A percentile compares a stretch with the other conserved stretches of the same genome.
These are phyloP conservation scores for Mortierella sp. DNA, from an alignment of 371 early-diverging fungal genomes.

Conservation along the genomic window DNA sequence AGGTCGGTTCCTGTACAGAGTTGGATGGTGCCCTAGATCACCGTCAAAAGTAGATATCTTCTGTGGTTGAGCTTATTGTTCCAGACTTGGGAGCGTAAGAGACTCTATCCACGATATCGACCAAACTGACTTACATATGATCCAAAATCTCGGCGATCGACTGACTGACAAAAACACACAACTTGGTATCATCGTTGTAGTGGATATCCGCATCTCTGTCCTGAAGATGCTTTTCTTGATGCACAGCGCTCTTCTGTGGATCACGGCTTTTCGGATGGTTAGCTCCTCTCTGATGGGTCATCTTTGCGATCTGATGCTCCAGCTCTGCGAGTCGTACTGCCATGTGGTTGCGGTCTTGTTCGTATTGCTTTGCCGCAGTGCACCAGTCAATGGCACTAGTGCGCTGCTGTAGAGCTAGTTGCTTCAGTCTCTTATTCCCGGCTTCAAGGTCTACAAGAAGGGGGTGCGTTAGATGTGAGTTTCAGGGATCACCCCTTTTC, in stretches of 20 bases:
- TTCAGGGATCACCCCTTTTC: too few relatives aligned
- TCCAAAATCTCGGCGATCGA: constrained; percentile 33
- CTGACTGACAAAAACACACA: constrained; percentile 25
- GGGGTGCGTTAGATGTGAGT: not conserved
- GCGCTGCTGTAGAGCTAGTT: constrained; percentile 1
- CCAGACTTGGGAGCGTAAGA: not conserved
- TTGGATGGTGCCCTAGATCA: constrained; percentile 12
- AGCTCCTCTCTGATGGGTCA: not conserved
- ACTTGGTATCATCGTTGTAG: not conserved
- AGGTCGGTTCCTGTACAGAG: constrained; percentile 11
- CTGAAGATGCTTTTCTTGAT: not conserved
- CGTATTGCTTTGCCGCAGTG: constrained; percentile 23
- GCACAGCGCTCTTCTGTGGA: not conserved
- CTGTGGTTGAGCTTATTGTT: not conserved
- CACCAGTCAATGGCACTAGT: constrained; percentile 40
- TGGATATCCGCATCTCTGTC: not conserved
- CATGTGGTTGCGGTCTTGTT: constrained; percentile 37
- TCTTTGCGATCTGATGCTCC: constrained; percentile 18
- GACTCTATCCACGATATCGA: not conserved
- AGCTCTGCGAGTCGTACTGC: constrained; percentile 27
- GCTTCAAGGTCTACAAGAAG: constrained; percentile 21
- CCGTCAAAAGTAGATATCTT: too few relatives aligned
- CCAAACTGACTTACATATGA: constrained; percentile 18
- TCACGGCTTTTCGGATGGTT: not conserved
- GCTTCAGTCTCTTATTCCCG: constrained; percentile 18